A percentile compares a stretch with the other conserved stretches of the same genome.
Conservation (phyloP, 345 rosid species). For the Salix brachista region DNA sequence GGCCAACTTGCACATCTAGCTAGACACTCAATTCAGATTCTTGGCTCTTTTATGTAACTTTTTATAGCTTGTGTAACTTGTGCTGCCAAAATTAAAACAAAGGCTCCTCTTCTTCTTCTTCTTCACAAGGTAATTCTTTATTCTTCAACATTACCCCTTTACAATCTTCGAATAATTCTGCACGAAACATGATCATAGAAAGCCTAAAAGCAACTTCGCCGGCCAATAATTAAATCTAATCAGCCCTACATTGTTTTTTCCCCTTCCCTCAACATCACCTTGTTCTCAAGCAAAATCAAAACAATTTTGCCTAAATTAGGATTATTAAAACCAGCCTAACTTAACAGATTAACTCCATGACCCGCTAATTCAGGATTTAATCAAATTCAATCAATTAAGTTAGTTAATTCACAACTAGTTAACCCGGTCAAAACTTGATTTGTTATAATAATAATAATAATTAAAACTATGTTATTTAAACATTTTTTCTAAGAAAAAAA, state of each 20-base stretch:
- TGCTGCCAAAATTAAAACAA: background rate
- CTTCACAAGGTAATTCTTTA: background rate
- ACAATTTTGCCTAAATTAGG: too few species aligned
- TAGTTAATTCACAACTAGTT: fast-evolving
- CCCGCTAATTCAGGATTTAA: fast-evolving
- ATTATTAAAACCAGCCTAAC: too few species aligned
- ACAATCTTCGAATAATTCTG: background rate
- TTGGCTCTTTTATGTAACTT: background rate
- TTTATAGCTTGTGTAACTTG: background rate
- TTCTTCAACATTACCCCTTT: background rate
- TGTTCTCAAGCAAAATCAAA: background rate
- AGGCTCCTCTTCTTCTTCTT: background rate
- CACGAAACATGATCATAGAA: background rate
- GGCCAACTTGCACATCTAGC: background rate
- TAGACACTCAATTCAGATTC: too few species aligned
- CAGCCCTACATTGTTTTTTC: background rate
- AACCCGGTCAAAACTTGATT: too few species aligned
- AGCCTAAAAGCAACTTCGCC: background rate
- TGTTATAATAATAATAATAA: too few species aligned
- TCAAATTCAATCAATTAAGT: too few species aligned
- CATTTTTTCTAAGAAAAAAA: too few species aligned
- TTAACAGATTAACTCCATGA: too few species aligned
- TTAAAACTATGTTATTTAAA: too few species aligned
- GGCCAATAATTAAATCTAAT: background rate
- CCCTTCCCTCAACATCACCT: background rate